These are phyloP conservation scores for Craterostigma plantagineum DNA, from an alignment of 257 asterid species.

Conservation along the genomic window DNA sequence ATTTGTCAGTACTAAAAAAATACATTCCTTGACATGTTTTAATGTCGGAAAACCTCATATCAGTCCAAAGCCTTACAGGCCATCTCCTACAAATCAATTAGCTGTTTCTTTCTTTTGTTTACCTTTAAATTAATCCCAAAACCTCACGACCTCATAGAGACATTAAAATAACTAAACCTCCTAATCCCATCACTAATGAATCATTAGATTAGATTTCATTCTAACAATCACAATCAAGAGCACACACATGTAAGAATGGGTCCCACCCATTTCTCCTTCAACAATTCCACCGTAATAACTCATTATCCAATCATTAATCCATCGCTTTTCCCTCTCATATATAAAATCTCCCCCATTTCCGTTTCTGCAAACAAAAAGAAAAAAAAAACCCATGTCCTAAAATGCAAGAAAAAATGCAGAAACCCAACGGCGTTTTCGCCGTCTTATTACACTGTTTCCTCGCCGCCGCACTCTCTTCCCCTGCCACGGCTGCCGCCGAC, in stretches of 20 bases:
- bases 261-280: conserved; percentile 13
- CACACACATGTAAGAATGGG: conserved; percentile 30
- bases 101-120: conserved; percentile 12
- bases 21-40: conserved; percentile 49
- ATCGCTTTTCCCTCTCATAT: no score
- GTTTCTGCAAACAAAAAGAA: background rate
- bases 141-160: conserved; percentile 23
- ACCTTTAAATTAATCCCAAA: conserved; percentile 21
- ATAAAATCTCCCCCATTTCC: no score
- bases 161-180: conserved; percentile 11
- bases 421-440: conserved; percentile 12
- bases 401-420: conserved; percentile 9
- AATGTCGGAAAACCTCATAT: conserved; percentile 31
- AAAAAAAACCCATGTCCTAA: conserved; percentile 17
- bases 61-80: conserved; percentile 39
- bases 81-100: conserved; percentile 19
- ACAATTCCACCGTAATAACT: conserved; percentile 16
- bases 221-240: conserved; percentile 4
- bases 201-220: conserved; percentile 21
- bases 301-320: conserved; percentile 20
- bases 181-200: conserved; percentile 20
- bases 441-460: conserved; percentile 37
- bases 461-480: conserved; percentile 22
- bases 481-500: conserved; percentile 20
- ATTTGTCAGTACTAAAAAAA: conserved; percentile 14